Conservation (phyloP, 805 yeast genomes). For the Metschnikowia dekortorum region DNA sequence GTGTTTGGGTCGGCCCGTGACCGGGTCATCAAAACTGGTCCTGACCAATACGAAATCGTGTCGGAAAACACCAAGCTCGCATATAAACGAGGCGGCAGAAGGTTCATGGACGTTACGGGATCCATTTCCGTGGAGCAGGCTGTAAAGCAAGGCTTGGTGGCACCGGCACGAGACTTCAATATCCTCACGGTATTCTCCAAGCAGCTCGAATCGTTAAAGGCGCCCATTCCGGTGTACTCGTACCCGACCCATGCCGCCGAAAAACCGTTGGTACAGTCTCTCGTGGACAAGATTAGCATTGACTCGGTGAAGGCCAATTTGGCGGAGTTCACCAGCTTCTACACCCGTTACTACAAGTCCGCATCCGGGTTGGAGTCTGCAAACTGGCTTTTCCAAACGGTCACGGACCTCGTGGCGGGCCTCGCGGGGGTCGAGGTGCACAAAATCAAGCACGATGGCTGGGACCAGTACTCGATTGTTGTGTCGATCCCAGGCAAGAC, state of each 20-base stretch:
- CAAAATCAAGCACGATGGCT: conserved; percentile 56
- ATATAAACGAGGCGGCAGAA: conserved; percentile 40
- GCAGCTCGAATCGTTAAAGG: conserved; percentile 23
- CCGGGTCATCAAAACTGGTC: conserved; percentile 34
- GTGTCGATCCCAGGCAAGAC: conserved; percentile 54
- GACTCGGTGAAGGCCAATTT: conserved; percentile 49
- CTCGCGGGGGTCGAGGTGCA: conserved; percentile 21
- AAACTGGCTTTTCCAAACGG: conserved; percentile 56
- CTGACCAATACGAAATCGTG: conserved; percentile 27
- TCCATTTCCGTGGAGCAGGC: conserved; percentile 37
- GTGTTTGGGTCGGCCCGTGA: conserved; percentile 1
- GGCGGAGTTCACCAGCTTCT: conserved; percentile 62
- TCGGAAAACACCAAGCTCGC: conserved; percentile 34
- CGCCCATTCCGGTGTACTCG: conserved; percentile 30
- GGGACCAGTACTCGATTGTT: conserved; percentile 77
- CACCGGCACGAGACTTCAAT: conserved; percentile 12
- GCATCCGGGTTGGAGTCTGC: conserved; percentile 68
- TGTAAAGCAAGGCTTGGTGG: conserved; percentile 22
- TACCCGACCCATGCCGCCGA: conserved; percentile 50
- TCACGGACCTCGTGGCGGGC: conserved; percentile 36
- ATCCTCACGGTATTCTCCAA: conserved; percentile 22
- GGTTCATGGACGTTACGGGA: conserved; percentile 64
- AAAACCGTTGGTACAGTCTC: conserved; percentile 32
- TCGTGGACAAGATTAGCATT: conserved; percentile 44
- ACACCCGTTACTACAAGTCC: conserved; percentile 72